phyloP scores from a whole-genome alignment of 140 eudicot genomes.

The Senecio squalidus region DNA sequence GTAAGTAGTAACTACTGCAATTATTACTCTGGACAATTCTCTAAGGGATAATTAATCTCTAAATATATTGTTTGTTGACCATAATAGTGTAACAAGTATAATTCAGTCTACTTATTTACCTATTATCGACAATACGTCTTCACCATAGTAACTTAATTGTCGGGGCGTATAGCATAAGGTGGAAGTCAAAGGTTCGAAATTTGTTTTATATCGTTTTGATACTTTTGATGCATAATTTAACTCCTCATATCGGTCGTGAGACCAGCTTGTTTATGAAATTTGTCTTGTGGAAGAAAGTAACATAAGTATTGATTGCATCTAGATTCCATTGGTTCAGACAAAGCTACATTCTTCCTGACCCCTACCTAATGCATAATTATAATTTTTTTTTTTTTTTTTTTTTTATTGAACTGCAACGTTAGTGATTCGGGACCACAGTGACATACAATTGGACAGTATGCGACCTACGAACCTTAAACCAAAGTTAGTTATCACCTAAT shows the following conservation, averaged over 20 bases:
- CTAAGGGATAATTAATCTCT: no score
- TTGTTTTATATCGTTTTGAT: no score
- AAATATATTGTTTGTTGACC: conserved; percentile 8
- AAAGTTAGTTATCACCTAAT: no score
- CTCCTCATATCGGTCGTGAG: no score
- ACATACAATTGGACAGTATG: no score
- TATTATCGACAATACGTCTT: neutral
- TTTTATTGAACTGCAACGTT: no score
- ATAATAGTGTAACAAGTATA: conserved; percentile 6
- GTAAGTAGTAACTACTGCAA: conserved; percentile 12
- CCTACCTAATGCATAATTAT: conserved; percentile 22
- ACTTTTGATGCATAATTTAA: no score
- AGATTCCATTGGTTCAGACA: conserved; percentile 29
- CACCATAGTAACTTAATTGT: neutral
- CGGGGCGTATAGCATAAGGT: no score
- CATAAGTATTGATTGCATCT: conserved; percentile 23
- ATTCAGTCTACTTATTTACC: neutral
- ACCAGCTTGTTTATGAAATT: conserved; percentile 4
- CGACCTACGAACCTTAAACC: no score
- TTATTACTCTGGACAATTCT: conserved; percentile 8
- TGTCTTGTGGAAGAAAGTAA: conserved; percentile 18
- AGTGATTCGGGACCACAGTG: no score
- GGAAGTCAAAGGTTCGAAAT: no score
- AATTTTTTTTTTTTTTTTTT: neutral
- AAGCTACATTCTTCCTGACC: conserved; percentile 4